phyloP scores from a whole-genome alignment of 2,329 filamentous ascomycete species.

The Xylariales sp. region DNA sequence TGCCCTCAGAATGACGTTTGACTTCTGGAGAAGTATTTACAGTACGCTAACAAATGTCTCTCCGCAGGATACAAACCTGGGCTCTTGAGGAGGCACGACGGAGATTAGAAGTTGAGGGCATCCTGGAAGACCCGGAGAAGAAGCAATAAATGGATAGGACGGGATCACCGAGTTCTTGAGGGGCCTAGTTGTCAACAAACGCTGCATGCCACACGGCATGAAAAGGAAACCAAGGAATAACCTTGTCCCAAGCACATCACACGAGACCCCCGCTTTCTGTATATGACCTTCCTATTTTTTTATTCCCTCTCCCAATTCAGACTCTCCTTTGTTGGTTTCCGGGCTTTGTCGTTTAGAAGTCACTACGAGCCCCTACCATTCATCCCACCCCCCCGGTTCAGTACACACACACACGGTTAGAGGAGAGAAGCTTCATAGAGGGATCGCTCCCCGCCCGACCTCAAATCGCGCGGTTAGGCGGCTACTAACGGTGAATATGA shows the following conservation, averaged over 20 bases:
- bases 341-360: too few relatives aligned
- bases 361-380: too few relatives aligned
- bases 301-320: too few relatives aligned
- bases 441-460: conserved; percentile 7
- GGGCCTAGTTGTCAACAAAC: too few relatives aligned
- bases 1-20: too few relatives aligned
- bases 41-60: too few relatives aligned
- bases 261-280: conserved; percentile 5
- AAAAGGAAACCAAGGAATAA: neutral
- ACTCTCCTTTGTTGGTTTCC: too few relatives aligned
- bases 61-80: conserved; percentile 92
- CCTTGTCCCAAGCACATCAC: neutral
- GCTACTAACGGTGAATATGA: neutral
- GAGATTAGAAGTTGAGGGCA: conserved; percentile 92
- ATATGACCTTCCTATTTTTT: conserved; percentile 8
- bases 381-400: too few relatives aligned
- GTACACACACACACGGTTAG: conserved; percentile 1
- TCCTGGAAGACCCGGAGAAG: conserved; percentile 75
- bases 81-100: conserved; percentile 94
- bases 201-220: neutral
- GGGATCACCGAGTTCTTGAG: too few relatives aligned
- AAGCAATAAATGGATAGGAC: conserved; percentile 36
- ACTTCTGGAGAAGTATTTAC: too few relatives aligned
- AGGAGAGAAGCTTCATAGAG: conserved; percentile 9
- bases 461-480: neutral